Conservation (phyloP, 1,284 basidiomycete genomes). For the Ceratobasidium sp. region DNA sequence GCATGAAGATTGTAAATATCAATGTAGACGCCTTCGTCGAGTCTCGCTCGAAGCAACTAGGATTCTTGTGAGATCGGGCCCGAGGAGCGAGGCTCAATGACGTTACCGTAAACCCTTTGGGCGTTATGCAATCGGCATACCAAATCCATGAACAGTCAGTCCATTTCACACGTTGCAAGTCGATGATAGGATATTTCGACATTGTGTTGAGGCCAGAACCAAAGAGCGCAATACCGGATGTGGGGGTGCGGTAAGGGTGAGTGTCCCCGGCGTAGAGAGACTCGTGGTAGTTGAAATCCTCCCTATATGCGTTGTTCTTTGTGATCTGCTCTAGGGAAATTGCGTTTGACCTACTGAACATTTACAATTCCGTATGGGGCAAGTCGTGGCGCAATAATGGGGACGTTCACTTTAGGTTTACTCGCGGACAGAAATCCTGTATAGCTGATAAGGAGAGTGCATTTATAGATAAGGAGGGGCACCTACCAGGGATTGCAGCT, state of each 20-base stretch:
- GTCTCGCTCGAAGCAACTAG: conserved; percentile 55
- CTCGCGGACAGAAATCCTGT: conserved; percentile 54
- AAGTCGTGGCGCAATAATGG: conserved; percentile 56
- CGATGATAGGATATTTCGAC: conserved; percentile 57
- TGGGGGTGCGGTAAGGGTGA: conserved; percentile 58
- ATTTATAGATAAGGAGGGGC: too few species aligned
- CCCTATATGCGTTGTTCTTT: conserved; percentile 41
- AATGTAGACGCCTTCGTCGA: conserved; percentile 57
- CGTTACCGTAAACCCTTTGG: conserved; percentile 58
- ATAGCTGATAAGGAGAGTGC: not conserved
- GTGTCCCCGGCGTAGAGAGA: conserved; percentile 57
- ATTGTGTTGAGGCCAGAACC: conserved; percentile 61
- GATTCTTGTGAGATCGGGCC: not conserved
- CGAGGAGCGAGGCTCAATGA: not conserved
- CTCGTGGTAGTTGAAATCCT: conserved; percentile 61
- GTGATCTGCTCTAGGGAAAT: not conserved
- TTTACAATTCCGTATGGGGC: conserved; percentile 58
- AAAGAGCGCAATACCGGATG: conserved; percentile 55
- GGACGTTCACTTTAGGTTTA: conserved; percentile 56
- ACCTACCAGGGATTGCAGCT: conserved; percentile 3
- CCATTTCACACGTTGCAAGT: conserved; percentile 58
- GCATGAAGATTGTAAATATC: conserved; percentile 61
- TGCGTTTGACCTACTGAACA: conserved; percentile 53
- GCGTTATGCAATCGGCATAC: conserved; percentile 59
- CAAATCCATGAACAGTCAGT: conserved; percentile 55